These are phyloP conservation scores for Sphaerosporella brunnea DNA, from an alignment of 495 filamentous ascomycete species.

Conservation along the genomic window DNA sequence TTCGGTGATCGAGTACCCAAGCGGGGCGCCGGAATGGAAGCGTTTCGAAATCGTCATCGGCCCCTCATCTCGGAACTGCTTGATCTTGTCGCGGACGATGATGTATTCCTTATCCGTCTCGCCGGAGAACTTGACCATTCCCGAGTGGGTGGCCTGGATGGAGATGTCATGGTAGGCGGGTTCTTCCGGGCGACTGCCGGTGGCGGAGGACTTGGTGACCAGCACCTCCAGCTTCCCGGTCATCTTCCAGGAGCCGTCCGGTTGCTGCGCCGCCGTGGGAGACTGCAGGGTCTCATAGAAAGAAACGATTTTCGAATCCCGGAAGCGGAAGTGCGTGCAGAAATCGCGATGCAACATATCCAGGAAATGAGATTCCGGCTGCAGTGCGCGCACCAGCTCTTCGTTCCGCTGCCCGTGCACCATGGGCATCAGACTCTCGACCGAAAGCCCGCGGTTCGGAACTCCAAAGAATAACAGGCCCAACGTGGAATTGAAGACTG, in stretches of 20 bases:
- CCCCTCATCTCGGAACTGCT: neutral
- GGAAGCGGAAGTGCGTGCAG: neutral
- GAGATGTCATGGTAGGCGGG: neutral
- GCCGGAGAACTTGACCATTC: slow-evolving; percentile 1
- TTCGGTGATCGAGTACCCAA: neutral
- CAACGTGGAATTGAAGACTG: neutral
- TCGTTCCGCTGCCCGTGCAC: slow-evolving; percentile 12
- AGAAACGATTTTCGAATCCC: slow-evolving; percentile 4
- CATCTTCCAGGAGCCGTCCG: slow-evolving; percentile 5
- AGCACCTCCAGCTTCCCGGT: slow-evolving; percentile 1
- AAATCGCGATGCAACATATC: slow-evolving; percentile 1
- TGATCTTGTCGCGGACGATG: slow-evolving; percentile 5
- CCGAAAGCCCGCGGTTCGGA: slow-evolving; percentile 6
- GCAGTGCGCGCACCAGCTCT: neutral
- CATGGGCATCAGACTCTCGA: slow-evolving; percentile 2
- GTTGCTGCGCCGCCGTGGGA: neutral
- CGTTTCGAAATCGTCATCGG: neutral
- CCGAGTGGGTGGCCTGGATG: slow-evolving; percentile 1
- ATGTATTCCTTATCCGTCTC: neutral
- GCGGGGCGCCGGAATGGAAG: neutral
- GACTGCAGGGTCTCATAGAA: slow-evolving; percentile 12
- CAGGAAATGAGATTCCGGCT: slow-evolving; percentile 1
- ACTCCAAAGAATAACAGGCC: slow-evolving; percentile 11
- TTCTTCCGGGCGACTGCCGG: slow-evolving; percentile 2
- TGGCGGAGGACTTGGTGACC: slow-evolving; percentile 2